A percentile compares a stretch with the other conserved stretches of the same genome.
Evolutionary conservation across 169 alveolate species (phyloP).

Genomic region (Plasmodium blacklocki): DNA sequence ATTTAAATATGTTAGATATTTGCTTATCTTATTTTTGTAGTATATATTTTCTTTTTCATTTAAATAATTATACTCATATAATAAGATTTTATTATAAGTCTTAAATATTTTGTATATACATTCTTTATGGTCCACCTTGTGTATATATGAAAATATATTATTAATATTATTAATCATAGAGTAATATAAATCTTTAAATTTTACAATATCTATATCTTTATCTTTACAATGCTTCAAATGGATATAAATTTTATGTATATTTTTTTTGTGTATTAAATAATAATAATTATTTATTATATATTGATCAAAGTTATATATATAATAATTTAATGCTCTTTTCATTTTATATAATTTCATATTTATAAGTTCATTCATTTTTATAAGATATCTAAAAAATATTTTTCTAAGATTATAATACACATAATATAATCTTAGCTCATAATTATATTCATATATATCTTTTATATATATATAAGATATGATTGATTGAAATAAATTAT

Average conservation of each 20-base stretch:
- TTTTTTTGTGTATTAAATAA: constrained; percentile 18
- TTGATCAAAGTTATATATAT: constrained; percentile 32
- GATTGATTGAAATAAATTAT: background rate
- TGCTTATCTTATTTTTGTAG: constrained; percentile 16
- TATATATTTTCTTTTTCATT: constrained; percentile 54
- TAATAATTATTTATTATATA: constrained; percentile 30
- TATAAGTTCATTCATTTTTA: constrained; percentile 1
- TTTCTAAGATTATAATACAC: background rate
- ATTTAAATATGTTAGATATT: constrained; percentile 24
- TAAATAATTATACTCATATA: constrained; percentile 49
- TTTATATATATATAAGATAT: too few relatives aligned
- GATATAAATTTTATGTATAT: constrained; percentile 18
- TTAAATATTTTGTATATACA: constrained; percentile 24
- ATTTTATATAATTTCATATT: constrained; percentile 4
- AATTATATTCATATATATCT: too few relatives aligned
- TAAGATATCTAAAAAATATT: background rate
- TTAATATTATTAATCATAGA: constrained; percentile 30
- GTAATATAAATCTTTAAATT: constrained; percentile 25
- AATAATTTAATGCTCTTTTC: constrained; percentile 39
- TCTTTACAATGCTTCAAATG: constrained; percentile 26
- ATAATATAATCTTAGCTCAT: background rate
- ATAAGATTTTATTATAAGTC: constrained; percentile 5
- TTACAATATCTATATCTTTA: constrained; percentile 19
- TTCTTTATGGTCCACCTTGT: constrained; percentile 1
- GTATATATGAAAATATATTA: constrained; percentile 43